Conservation (phyloP, 768 basidiomycete genomes). For the Trametes cinnabarina region DNA sequence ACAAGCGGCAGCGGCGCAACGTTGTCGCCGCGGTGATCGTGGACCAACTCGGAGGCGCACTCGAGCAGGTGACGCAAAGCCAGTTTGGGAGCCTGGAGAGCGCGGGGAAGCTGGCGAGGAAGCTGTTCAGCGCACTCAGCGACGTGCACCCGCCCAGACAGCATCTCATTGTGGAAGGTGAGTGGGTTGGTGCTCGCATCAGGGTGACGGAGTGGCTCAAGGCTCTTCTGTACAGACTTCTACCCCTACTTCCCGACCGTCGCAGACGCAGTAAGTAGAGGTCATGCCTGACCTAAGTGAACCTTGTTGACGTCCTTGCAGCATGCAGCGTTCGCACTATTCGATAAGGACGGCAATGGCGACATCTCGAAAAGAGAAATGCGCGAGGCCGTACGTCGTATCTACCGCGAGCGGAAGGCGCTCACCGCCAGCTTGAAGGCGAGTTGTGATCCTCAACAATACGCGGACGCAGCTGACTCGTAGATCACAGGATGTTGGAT, state of each 20-base stretch:
- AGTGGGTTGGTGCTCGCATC: conserved; percentile 14
- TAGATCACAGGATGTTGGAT: conserved; percentile 56
- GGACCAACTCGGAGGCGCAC: conserved; percentile 65
- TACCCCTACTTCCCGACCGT: conserved; percentile 71
- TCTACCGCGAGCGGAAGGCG: conserved; percentile 75
- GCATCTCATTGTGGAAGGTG: conserved; percentile 67
- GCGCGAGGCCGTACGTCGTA: conserved; percentile 78
- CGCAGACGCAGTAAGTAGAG: conserved; percentile 60
- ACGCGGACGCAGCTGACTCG: not conserved
- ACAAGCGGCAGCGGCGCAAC: conserved; percentile 32
- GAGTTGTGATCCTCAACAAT: conserved; percentile 14
- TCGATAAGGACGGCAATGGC: conserved; percentile 82
- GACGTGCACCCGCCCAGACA: conserved; percentile 57
- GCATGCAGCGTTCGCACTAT: conserved; percentile 67
- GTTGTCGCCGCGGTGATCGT: conserved; percentile 66
- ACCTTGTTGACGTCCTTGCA: conserved; percentile 24
- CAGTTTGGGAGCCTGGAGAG: conserved; percentile 58
- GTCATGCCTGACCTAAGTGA: no score
- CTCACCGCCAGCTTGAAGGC: conserved; percentile 71
- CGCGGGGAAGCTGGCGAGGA: conserved; percentile 64
- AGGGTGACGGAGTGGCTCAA: not conserved
- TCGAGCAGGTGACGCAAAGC: conserved; percentile 63
- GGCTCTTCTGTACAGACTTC: conserved; percentile 50
- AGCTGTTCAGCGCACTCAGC: conserved; percentile 62
- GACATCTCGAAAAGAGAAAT: conserved; percentile 77